Base-by-base conservation (phyloP, 2,329 filamentous ascomycete genomes). In the Neofusicoccum cordaticola region DNA sequence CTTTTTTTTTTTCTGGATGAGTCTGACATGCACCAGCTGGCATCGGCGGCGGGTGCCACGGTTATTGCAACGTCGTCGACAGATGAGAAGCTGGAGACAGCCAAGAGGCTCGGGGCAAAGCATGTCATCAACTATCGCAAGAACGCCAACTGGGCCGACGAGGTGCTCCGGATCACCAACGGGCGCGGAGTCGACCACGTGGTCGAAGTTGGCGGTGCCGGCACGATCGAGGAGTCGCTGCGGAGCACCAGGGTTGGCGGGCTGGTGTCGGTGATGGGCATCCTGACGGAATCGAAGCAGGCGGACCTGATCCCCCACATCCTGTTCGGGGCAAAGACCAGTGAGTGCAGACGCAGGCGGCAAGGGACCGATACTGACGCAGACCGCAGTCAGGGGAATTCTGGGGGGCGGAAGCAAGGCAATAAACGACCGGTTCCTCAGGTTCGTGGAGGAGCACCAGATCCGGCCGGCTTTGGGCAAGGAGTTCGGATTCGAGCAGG, bases 31-130 rank as follows among this genome's bases (percentile, higher is more conserved):
- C 27, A 31, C 27, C 51, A 70, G 69, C 64, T 83, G 61, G 83
- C 79, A 13, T 82, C 81, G 67, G 83, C 82, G 7, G 73, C 74
- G 1, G 81, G 76, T 11, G 78, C 78, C 0, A 77, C 70, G 68
- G 81, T 80, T 1, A 83, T 83, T 37, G 78, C 83, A 48, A 84
- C 82, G 0, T 84, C 82, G 1, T 84, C 83, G 0, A 82, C 79
- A 3, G 81, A 85, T 66, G 68, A 74, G 2, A 85, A 86, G 68
- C 75, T 84, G 5, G 68, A 73, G 6, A 56, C 71, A 3, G 76
- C 75, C 7, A 74, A 76, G 66, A 71, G 69, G 13, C 72, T 74
- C 31, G 82, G 82, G 9, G 82, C 79, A 1, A 78, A 81, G 56
- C 70, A 80, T 61, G 74, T 72, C 2, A 80, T 85, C 73, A 85